These are phyloP conservation scores for Pythium rhizo-oryzae DNA, from an alignment of 352 stramenopile genomes.

Conservation along the genomic window DNA sequence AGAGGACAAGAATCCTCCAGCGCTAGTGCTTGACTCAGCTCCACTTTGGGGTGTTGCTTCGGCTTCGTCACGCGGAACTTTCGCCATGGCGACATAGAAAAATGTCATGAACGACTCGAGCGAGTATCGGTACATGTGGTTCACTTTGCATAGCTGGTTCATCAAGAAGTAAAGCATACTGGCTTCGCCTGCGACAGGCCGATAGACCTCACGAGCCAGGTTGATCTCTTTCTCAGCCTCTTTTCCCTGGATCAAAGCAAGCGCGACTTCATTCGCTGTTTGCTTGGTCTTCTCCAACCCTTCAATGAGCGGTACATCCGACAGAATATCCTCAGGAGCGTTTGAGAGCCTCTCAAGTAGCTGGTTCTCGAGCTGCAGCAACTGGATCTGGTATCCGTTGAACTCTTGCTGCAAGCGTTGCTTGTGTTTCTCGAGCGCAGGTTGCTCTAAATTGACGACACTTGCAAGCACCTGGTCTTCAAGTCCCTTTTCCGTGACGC, in stretches of 20 bases:
- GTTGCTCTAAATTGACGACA: slow-evolving; percentile 91
- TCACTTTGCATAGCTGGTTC: slow-evolving; percentile 86
- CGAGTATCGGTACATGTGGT: slow-evolving; percentile 95
- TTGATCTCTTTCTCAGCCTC: slow-evolving; percentile 93
- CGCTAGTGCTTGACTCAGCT: neutral
- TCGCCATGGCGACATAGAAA: slow-evolving; percentile 83
- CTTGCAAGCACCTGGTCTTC: slow-evolving; percentile 90
- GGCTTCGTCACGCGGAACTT: slow-evolving; percentile 37
- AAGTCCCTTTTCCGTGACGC: slow-evolving; percentile 89
- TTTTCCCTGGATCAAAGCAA: slow-evolving; percentile 83
- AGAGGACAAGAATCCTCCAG: slow-evolving; percentile 31
- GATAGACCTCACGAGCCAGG: slow-evolving; percentile 89
- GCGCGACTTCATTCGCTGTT: slow-evolving; percentile 86
- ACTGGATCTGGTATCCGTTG: slow-evolving; percentile 93
- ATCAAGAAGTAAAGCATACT: slow-evolving; percentile 94
- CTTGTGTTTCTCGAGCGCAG: slow-evolving; percentile 88
- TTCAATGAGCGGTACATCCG: slow-evolving; percentile 92
- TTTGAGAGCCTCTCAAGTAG: slow-evolving; percentile 91
- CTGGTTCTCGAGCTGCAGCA: slow-evolving; percentile 89
- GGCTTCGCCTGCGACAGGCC: slow-evolving; percentile 86
- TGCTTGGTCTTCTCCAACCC: slow-evolving; percentile 91
- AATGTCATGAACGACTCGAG: slow-evolving; percentile 91
- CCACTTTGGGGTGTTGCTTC: neutral
- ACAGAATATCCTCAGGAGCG: slow-evolving; percentile 91
- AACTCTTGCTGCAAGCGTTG: slow-evolving; percentile 89